phyloP scores from a whole-genome alignment of 208 protist species.

The Trypanosoma brucei region DNA sequence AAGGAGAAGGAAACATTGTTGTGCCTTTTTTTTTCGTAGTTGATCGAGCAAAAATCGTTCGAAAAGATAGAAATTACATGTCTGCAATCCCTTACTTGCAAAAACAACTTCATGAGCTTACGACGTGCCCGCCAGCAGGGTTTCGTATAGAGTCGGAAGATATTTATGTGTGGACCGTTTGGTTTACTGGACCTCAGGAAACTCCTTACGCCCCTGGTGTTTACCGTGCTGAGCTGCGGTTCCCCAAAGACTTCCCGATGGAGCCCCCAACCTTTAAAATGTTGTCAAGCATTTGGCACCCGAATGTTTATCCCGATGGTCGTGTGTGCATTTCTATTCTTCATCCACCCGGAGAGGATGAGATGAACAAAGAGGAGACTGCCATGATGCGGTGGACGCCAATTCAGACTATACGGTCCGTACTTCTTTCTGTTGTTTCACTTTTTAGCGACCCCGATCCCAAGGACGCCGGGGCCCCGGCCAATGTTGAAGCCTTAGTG shows the following conservation, averaged over 20 bases:
- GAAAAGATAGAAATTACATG: constrained; percentile 25
- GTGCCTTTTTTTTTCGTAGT: not conserved
- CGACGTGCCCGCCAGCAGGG: constrained; percentile 84
- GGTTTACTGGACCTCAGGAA: constrained; percentile 81
- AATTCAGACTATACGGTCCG: constrained; percentile 92
- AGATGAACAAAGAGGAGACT: constrained; percentile 83
- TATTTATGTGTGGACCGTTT: constrained; percentile 91
- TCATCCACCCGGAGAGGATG: constrained; percentile 96
- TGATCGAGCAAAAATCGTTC: not conserved
- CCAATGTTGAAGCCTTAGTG: constrained; percentile 93
- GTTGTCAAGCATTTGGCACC: constrained; percentile 96
- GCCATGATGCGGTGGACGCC: constrained; percentile 96
- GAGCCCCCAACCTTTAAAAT: constrained; percentile 94
- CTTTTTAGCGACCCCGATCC: constrained; percentile 93
- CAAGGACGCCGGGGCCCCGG: constrained; percentile 88
- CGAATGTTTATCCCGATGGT: constrained; percentile 95
- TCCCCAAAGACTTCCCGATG: constrained; percentile 96
- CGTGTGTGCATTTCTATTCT: constrained; percentile 98
- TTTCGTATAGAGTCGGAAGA: constrained; percentile 90
- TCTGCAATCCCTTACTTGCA: constrained; percentile 83
- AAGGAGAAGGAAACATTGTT: not conserved
- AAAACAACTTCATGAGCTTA: constrained; percentile 89
- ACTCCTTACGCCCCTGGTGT: constrained; percentile 87
- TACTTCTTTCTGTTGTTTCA: constrained; percentile 93
- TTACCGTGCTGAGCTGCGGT: constrained; percentile 89